Base-by-base conservation (phyloP, 257 asterid genomes). In the Solanum bulbocastanum region DNA sequence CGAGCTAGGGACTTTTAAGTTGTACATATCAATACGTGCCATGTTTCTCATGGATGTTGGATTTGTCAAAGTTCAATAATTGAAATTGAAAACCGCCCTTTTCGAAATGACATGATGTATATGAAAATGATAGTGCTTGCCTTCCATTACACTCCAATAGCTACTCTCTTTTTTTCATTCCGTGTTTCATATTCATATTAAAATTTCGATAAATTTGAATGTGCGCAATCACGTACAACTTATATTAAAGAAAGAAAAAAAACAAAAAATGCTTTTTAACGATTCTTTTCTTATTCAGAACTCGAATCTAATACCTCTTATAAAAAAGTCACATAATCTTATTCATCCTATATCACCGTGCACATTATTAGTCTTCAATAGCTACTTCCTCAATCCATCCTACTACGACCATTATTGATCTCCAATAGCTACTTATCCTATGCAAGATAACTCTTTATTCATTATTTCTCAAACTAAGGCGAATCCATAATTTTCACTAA, bases 51-150 rank as follows among this genome's bases (percentile, higher is more conserved):
- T 16, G 42, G 84, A 44, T 37, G 52, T 82, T 30, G 18, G 69
- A 82, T 66, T 49, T 82, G 44, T 82, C 66, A 82, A 79, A 49
- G 69, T 20, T 30, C 69, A 82, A 82, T 82, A 82, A 82, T 82
- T 82, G 71, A 82, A 82, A 46, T 33, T 44, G 32, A 82, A 44
- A 82, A 82, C 86, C 86, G 86, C 86, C 69, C 86, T 82, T 30
- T 76, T 49, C 44, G 69, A 82, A 32, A 82, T 49, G 69, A 16
- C 44, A 82, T 82, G 69, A 82, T 82, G 86, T 49, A 27, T 10
- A 32, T 49, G 86, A 49, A 46, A 82, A 82, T 82, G 86, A 82
- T 49, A 32, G 20, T 49, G 44, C 86, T 82, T 82, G 44, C 44
- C 69, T 82, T 82, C 42, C 69, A 82, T 82, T 49, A 49, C 86